phyloP scores from a whole-genome alignment of 371 early-diverging fungal genomes.

The Coemansia sp. region DNA sequence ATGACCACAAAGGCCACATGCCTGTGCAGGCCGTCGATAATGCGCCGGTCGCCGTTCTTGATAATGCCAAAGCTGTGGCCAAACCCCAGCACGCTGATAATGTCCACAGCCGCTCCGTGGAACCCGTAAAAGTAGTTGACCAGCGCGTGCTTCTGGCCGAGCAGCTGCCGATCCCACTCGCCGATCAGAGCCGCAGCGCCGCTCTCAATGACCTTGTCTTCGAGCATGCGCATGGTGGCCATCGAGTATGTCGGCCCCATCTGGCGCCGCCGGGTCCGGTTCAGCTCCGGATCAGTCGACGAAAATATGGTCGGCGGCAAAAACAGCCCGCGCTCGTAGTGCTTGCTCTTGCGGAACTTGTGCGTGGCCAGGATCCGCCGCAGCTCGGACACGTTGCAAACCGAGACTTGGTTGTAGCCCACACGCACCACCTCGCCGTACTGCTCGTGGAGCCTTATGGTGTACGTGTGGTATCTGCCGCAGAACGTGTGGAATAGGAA shows the following conservation, averaged over 20 bases:
- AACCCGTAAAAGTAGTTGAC: constrained; percentile 43
- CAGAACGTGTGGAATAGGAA: constrained; percentile 7
- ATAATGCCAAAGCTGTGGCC: constrained; percentile 32
- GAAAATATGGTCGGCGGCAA: constrained; percentile 31
- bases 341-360: constrained; percentile 30
- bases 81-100: constrained; percentile 47
- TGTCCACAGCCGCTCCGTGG: constrained; percentile 34
- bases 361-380: constrained; percentile 44
- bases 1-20: constrained; percentile 5
- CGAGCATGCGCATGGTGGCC: constrained; percentile 21
- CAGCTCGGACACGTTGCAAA: constrained; percentile 25
- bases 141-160: neutral
- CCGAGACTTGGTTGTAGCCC: constrained; percentile 44
- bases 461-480: constrained; percentile 37
- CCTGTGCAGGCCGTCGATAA: constrained; percentile 16
- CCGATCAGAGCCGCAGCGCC: constrained; percentile 29
- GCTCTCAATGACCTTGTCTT: constrained; percentile 23
- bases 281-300: constrained; percentile 34
- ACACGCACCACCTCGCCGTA: constrained; percentile 50
- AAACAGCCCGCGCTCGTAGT: constrained; percentile 25
- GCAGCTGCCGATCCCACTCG: constrained; percentile 19
- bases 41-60: constrained; percentile 1
- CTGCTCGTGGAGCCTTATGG: constrained; percentile 18
- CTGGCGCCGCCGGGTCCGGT: constrained; percentile 42
- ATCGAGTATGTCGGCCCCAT: constrained; percentile 37